Evolutionary conservation across 805 yeast genomes (phyloP), one percentile per base, ranked within the genome.

Genomic region (Candida pseudofarinosa): DNA sequence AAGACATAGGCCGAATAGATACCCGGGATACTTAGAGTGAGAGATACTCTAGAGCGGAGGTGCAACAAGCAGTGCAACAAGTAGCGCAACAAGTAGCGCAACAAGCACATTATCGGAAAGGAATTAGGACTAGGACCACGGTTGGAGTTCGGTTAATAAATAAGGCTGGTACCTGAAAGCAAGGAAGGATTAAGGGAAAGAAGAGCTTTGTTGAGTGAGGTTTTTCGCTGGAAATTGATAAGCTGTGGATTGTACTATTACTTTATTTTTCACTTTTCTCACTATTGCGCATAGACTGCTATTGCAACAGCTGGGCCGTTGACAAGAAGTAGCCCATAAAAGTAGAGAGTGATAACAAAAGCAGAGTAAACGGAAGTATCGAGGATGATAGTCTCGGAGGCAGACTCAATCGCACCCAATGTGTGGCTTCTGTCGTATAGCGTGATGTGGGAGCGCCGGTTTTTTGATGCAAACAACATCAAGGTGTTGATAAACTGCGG

Each of bases 401-500:
- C 28, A 7, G 10, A 23, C 28, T 23, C 28, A 10, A 23, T 23
- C 10, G 28, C 28, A 10, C 69, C 70, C 1, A 47, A 57, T 6
- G 47, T 63, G 6, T 60, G 64, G 62, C 39, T 59, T 31, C 67
- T 65, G 8, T 47, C 57, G 3, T 57, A 54, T 44, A 15, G 35
- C 18, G 34, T 47, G 12, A 38, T 50, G 12, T 34, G 38, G 13
- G 42, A 53, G 39, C 41, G 18, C 10, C 38, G 45, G 7, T 53
- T 55, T 41, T 42, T 64, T 19, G 44, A 46, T 13, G 35, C 45
- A 20, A 46, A 49, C 37, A 63, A 65, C 38, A 59, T 67, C 37
- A 66, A 69, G 48, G 63, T 69, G 13, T 55, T 69, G 23, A 61
- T 69, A 38, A 69, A 69, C 50, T 69, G 74, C 44, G 62, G 65